Base-by-base conservation (phyloP, 306 rosid genomes). In the Cercis canadensis region DNA sequence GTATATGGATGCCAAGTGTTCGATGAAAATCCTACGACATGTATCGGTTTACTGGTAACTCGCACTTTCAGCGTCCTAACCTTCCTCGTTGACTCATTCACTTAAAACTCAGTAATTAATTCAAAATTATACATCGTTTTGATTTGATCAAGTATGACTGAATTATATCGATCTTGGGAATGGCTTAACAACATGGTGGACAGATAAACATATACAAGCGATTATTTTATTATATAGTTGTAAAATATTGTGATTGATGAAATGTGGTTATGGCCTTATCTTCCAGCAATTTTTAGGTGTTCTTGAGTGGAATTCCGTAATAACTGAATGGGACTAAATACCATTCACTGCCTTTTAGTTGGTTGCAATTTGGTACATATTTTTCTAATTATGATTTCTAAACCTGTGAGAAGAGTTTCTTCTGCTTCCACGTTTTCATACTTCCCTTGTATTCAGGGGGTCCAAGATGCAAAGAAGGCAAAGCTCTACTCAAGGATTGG, bases 401-500 rank as follows among this genome's bases (percentile, higher is more conserved):
- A 33, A 68, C 40, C 0, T 34, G 6, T 55, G 21, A 34, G 57
- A 36, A 58, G 15, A 13, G 65, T 65, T 55, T 21, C 61, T 62
- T 77, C 29, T 39, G 24, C 49, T 46, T 73, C 8, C 44, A 6
- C 57, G 6, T 52, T 44, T 62, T 59, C 73, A 34, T 70, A 57
- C 53, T 66, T 67, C 43, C 29, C 29, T 61, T 33, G 11, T 67
- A 46, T 75, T 65, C 82, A 88, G 98, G 92, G 80, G 18, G 81
- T 83, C 64, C 88, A 89, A 72, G 81, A 89, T 83, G 89, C 88
- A 31, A 92, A 88, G 87, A 92, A 88, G 81, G 79, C 84, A 62
- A 94, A 94, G 84, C 88, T 94, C 15, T 90, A 81, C 70, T 74
- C 88, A 11, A 86, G 86, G 85, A 89, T 90, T 10, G 98, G 97